These are phyloP conservation scores for Allium fistulosum DNA, from an alignment of 106 monocot species.

Conservation along the genomic window DNA sequence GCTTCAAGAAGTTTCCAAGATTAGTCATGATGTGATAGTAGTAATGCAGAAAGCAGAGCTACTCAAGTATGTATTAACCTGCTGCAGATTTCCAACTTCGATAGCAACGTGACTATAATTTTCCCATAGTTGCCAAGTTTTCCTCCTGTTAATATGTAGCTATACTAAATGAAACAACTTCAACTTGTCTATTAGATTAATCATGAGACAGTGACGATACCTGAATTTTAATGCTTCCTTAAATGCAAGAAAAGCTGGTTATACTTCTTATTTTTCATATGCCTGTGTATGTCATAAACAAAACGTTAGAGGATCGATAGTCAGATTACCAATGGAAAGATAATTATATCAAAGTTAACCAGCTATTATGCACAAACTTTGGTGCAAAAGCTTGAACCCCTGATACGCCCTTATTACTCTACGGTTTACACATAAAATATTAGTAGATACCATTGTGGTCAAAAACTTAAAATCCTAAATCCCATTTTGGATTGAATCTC, in stretches of 20 bases:
- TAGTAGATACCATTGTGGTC: no score
- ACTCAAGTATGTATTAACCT: slow-evolving; percentile 22
- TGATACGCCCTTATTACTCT: no score
- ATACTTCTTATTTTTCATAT: slow-evolving; percentile 70
- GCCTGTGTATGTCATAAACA: slow-evolving; percentile 28
- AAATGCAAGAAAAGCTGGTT: slow-evolving; percentile 72
- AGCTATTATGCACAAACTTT: neutral
- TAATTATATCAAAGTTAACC: neutral
- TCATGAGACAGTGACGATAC: slow-evolving; percentile 6
- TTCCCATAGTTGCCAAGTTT: slow-evolving; percentile 95
- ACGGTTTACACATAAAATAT: no score
- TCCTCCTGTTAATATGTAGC: slow-evolving; percentile 48
- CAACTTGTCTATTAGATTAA: no score
- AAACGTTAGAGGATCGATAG: neutral
- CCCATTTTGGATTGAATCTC: no score
- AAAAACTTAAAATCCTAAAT: no score
- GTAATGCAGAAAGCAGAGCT: no score
- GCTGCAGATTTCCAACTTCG: slow-evolving; percentile 58
- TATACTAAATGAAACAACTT: neutral
- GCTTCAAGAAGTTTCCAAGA: no score
- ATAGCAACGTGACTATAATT: slow-evolving; percentile 84
- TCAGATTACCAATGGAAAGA: neutral
- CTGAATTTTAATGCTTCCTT: slow-evolving; percentile 94
- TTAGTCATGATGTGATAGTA: no score
- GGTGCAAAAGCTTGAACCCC: no score